phyloP scores from a whole-genome alignment of 805 yeast genomes.

The Sugiyamaella qingdaonensis region DNA sequence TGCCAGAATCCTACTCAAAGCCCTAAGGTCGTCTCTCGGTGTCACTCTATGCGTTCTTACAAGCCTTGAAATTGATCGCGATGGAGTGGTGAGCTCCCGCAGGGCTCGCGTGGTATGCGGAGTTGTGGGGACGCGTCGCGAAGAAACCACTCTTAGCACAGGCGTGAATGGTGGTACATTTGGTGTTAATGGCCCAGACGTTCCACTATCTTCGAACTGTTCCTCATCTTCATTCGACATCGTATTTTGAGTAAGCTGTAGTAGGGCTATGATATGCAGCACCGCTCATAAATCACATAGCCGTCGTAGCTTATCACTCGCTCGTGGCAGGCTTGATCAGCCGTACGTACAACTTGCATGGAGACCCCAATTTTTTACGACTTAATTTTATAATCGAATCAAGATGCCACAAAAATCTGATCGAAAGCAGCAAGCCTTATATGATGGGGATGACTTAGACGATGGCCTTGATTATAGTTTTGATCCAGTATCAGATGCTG shows the following conservation, averaged over 20 bases:
- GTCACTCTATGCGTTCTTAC: constrained; percentile 8
- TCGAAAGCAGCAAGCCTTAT: too few relatives aligned
- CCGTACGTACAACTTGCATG: too few relatives aligned
- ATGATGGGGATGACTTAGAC: constrained; percentile 64
- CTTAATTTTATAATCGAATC: too few relatives aligned
- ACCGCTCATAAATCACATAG: too few relatives aligned
- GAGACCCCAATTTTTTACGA: background rate
- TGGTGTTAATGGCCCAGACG: too few relatives aligned
- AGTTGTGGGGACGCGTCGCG: constrained; percentile 13
- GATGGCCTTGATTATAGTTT: constrained; percentile 68
- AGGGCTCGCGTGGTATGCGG: constrained; percentile 17
- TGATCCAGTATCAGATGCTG: constrained; percentile 40
- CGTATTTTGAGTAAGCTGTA: too few relatives aligned
- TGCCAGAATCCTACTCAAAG: constrained; percentile 22
- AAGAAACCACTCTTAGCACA: background rate
- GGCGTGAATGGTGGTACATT: background rate
- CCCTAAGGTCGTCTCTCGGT: constrained; percentile 20
- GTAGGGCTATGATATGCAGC: too few relatives aligned
- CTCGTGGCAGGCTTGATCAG: too few relatives aligned
- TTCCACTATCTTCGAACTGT: too few relatives aligned
- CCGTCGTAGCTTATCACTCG: too few relatives aligned
- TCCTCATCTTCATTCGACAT: too few relatives aligned
- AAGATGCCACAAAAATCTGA: too few relatives aligned
- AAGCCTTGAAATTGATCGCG: constrained; percentile 13
- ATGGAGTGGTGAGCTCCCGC: constrained; percentile 17